These are phyloP conservation scores for Calophaca sinica DNA, from an alignment of 306 rosid species.

Conservation along the genomic window DNA sequence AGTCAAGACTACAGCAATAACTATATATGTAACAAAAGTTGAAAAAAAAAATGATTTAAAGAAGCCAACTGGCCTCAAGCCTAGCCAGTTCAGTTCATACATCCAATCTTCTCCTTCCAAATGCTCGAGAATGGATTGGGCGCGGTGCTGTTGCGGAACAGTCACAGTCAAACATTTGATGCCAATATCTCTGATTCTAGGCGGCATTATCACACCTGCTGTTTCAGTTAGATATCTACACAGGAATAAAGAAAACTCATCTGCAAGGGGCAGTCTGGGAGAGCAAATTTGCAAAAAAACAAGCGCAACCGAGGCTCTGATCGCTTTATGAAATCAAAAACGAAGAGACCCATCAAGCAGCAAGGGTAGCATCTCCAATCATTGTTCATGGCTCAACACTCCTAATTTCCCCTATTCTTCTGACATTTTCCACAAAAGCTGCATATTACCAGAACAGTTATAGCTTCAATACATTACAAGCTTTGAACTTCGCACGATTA, in stretches of 20 bases:
- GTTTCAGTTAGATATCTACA: constrained; percentile 96
- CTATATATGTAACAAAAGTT: constrained; percentile 77
- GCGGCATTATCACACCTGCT: constrained; percentile 63
- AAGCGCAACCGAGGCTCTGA: constrained; percentile 50
- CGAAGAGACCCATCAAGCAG: constrained; percentile 40
- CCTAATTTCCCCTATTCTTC: constrained; percentile 37
- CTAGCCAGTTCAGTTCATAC: constrained; percentile 60
- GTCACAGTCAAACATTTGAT: constrained; percentile 55
- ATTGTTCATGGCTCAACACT: constrained; percentile 37
- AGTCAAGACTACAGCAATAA: constrained; percentile 75
- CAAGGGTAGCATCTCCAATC: constrained; percentile 37
- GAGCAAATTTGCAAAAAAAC: constrained; percentile 54
- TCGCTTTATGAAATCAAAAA: constrained; percentile 52
- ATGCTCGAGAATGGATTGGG: constrained; percentile 61
- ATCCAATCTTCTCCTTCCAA: constrained; percentile 69
- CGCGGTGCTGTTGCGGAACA: constrained; percentile 57
- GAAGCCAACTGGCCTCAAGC: constrained; percentile 68
- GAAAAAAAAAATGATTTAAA: constrained; percentile 55
- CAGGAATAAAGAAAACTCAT: constrained; percentile 63
- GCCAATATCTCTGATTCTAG: constrained; percentile 63
- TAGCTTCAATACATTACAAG: constrained; percentile 20
- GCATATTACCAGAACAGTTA: constrained; percentile 36
- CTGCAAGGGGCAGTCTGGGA: constrained; percentile 61
- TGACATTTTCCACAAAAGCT: constrained; percentile 46
- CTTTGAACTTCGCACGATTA: neutral